phyloP scores from a whole-genome alignment of 2,329 filamentous ascomycete species.

The Cytospora paraplurivora region DNA sequence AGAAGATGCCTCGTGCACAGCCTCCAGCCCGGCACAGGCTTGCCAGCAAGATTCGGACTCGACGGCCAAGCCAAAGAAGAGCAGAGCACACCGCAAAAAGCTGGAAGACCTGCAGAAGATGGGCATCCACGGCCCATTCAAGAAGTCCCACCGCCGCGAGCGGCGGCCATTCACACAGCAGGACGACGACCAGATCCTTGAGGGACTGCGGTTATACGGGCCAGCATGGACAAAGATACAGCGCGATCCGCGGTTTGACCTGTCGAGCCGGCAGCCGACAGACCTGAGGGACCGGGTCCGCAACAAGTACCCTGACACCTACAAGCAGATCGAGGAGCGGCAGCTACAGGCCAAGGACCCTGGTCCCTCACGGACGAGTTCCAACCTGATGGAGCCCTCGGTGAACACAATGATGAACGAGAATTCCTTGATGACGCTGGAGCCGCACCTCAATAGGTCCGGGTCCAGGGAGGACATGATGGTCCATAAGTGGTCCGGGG shows the following conservation, averaged over 20 bases:
- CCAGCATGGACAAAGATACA: constrained; percentile 69
- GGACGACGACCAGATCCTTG: constrained; percentile 63
- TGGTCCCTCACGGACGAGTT: constrained; percentile 30
- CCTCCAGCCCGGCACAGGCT: constrained; percentile 23
- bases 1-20: constrained; percentile 15
- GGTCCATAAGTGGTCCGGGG: constrained; percentile 43
- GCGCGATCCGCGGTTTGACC: constrained; percentile 58
- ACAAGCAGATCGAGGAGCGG: constrained; percentile 58
- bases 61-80: constrained; percentile 42
- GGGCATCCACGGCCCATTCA: constrained; percentile 64
- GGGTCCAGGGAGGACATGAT: constrained; percentile 51
- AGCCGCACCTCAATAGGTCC: constrained; percentile 44
- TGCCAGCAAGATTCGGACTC: constrained; percentile 37
- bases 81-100: constrained; percentile 46
- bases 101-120: constrained; percentile 50
- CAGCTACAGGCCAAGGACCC: constrained; percentile 49
- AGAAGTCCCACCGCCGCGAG: constrained; percentile 61
- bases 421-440: constrained; percentile 46
- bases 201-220: constrained; percentile 61
- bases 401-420: constrained; percentile 51
- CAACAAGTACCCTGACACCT: constrained; percentile 64
- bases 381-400: constrained; percentile 53
- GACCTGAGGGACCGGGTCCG: constrained; percentile 64
- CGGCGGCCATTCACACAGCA: constrained; percentile 63
- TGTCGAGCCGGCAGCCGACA: constrained; percentile 62